A percentile compares a stretch with the other conserved stretches of the same genome.
These are phyloP conservation scores for Ambrosiella beaveri DNA, from an alignment of 2,329 filamentous ascomycete genomes.

Conservation along the genomic window DNA sequence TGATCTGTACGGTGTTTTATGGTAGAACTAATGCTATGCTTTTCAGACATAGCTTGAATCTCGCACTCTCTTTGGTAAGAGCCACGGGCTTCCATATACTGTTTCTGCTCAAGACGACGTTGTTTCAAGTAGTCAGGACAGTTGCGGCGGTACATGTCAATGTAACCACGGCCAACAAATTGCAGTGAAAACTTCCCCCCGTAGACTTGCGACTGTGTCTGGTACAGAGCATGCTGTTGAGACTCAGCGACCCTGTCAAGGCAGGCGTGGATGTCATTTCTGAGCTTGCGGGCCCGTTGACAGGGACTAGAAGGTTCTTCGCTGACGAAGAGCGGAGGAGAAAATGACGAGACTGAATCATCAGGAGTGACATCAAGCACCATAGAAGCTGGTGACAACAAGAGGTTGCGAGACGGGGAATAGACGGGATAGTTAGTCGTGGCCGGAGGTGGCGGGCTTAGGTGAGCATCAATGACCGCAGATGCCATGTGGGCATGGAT, in stretches of 20 bases:
- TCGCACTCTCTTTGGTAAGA: background rate
- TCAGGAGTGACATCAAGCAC: slow-evolving; percentile 4
- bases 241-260: slow-evolving; percentile 3
- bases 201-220: background rate
- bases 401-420: background rate
- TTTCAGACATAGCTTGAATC: background rate
- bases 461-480: background rate
- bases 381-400: slow-evolving; percentile 10
- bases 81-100: slow-evolving; percentile 2
- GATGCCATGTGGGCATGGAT: slow-evolving; percentile 7
- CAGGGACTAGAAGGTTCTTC: background rate
- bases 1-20: no score
- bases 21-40: background rate
- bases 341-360: background rate
- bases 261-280: slow-evolving; percentile 6
- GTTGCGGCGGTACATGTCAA: slow-evolving; percentile 6
- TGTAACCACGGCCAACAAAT: slow-evolving; percentile 7
- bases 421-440: background rate
- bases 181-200: background rate
- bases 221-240: background rate
- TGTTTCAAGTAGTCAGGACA: slow-evolving; percentile 1
- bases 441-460: slow-evolving; percentile 3
- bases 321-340: background rate
- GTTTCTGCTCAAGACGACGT: slow-evolving; percentile 3
- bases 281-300: background rate